These are phyloP conservation scores for Ochromonadaceae sp. DNA, from an alignment of 352 stramenopile genomes.

Conservation along the genomic window DNA sequence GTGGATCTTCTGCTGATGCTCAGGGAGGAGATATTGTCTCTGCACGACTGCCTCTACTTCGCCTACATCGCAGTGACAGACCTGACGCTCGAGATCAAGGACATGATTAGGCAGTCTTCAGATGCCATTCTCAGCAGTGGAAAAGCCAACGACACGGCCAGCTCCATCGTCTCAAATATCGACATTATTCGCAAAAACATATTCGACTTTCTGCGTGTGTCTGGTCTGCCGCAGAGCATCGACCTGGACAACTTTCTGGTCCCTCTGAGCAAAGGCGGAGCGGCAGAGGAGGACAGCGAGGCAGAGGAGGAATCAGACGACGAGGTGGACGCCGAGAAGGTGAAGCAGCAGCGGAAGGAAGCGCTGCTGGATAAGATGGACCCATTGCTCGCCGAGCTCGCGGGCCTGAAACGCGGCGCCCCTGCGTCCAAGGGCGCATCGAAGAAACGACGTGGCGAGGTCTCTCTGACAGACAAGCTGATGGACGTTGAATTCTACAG, in stretches of 20 bases:
- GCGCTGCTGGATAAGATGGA: not conserved
- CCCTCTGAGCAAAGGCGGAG: not conserved
- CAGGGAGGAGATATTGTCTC: not conserved
- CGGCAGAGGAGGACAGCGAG: not conserved
- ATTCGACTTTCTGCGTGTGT: not conserved
- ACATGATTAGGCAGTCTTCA: not conserved
- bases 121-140: not conserved
- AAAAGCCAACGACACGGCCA: no score
- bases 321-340: not conserved
- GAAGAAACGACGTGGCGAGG: not conserved
- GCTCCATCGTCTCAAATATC: no score
- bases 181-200: no score
- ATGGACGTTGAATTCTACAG: not conserved
- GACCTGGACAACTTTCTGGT: not conserved
- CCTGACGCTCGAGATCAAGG: not conserved
- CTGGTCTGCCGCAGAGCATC: not conserved
- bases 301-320: not conserved
- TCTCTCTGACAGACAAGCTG: no score
- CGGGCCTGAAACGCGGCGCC: not conserved
- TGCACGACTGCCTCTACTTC: not conserved
- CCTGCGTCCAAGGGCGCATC: not conserved
- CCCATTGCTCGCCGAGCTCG: not conserved
- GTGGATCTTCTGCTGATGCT: slow-evolving; percentile 5
- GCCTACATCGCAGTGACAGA: not conserved
- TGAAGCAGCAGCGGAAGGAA: not conserved